Base-by-base conservation (phyloP, 306 rosid species). In the Phaseolus lunatus region DNA sequence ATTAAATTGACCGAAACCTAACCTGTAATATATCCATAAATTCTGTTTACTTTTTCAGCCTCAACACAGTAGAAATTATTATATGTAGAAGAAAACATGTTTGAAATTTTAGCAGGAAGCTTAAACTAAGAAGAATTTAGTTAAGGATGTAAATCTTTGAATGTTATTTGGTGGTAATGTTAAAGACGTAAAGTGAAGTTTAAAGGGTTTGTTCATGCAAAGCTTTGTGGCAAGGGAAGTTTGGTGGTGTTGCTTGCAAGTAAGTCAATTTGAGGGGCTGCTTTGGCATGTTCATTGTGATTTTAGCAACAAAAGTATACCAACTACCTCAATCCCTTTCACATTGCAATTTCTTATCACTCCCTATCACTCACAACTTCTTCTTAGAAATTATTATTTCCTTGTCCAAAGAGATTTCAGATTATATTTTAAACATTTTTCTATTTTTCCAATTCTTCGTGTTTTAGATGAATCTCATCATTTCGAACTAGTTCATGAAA, bases 221-320 rank as follows among this genome's bases (percentile, higher is more conserved):
- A 19, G 54, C 10, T 76, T 76, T 39, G 53, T 75, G 81, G 16
- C 37, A 68, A 59, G 33, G 63, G 23, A 61, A 49, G 68, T 76
- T 76, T n/a, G 82, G 16, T 70, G 37, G 14, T 63, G 5, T 82
- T 78, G 80, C 79, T 80, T 79, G 63, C 71, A 79, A 75, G 80
- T 39, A 48, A 78, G 44, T 68, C 41, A 24, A 69, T 44, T 69
- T 24, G 5, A 39, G 16, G 39, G 54, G 33, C 2, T 65, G n/a
- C 35, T 53, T 77, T 62, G 50, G 44, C 56, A 49, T 81, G 65
- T 23, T 1, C 33, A 18, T 43, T 48, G 19, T 1, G 56, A 15
- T 8, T 56, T 47, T 77, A 44, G 18, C 49, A 54, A 24, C 33
- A 24, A 1, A 10, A 41, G 2, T 39, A 9, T 41, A 41, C 14